These are phyloP conservation scores for Microbotryum violaceum DNA, from an alignment of 1,284 basidiomycete genomes.

Conservation along the genomic window DNA sequence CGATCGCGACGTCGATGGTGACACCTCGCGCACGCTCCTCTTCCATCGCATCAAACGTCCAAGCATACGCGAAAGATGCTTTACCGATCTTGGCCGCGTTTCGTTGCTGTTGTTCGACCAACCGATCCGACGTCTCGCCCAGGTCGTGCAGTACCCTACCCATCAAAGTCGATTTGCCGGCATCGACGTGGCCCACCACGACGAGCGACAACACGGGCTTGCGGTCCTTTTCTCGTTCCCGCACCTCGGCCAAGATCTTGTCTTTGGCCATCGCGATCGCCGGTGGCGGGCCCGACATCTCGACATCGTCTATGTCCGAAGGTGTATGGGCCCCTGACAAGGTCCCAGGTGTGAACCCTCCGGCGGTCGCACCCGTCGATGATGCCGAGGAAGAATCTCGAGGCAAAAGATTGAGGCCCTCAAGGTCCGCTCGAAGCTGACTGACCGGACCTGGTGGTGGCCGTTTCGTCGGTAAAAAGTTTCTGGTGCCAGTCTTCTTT, in stretches of 20 bases:
- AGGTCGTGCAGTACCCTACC: constrained; percentile 87
- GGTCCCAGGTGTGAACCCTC: neutral
- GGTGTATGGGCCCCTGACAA: too few species aligned
- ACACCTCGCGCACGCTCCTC: constrained; percentile 94
- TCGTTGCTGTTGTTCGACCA: constrained; percentile 73
- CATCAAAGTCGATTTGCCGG: constrained; percentile 97
- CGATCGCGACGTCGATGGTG: constrained; percentile 92
- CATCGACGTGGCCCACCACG: constrained; percentile 96
- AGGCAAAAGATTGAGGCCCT: constrained; percentile 56
- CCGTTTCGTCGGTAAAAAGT: constrained; percentile 6
- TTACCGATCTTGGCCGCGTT: constrained; percentile 88
- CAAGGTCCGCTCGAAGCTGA: constrained; percentile 60
- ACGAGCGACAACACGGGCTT: constrained; percentile 77
- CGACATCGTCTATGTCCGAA: constrained; percentile 20
- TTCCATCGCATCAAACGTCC: constrained; percentile 86
- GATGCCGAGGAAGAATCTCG: neutral
- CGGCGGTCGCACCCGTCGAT: neutral
- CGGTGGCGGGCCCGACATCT: constrained; percentile 1
- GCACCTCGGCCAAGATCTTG: constrained; percentile 76
- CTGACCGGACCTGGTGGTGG: constrained; percentile 17
- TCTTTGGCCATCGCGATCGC: constrained; percentile 56
- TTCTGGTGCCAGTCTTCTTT: constrained; percentile 20
- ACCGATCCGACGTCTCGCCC: constrained; percentile 78
- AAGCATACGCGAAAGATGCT: constrained; percentile 93
- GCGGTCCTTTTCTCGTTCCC: constrained; percentile 50